A percentile compares a stretch with the other conserved stretches of the same genome.
Evolutionary conservation across 306 rosid genomes (phyloP).

Genomic region (Canavalia gladiata): DNA sequence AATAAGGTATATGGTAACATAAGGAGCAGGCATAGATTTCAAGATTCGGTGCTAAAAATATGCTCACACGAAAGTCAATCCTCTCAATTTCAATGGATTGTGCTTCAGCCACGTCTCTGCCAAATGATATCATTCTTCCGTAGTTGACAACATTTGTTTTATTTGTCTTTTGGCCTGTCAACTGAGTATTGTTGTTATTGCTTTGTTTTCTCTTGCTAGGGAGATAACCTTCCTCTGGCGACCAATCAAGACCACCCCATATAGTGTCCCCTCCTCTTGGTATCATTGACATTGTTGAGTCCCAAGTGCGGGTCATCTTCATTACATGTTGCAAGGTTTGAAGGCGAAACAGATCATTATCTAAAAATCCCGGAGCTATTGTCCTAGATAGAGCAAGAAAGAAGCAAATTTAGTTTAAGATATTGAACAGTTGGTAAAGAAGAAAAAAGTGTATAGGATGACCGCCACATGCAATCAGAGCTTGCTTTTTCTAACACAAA

Average conservation of each 20-base stretch:
- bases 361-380: conserved; percentile 81
- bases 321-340: conserved; percentile 87
- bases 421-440: conserved; percentile 13
- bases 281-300: conserved; percentile 92
- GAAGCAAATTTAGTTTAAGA: conserved; percentile 40
- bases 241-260: conserved; percentile 94
- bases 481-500: conserved; percentile 30
- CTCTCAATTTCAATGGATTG: conserved; percentile 66
- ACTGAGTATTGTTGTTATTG: conserved; percentile 42
- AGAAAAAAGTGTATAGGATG: neutral
- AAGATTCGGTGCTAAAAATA: conserved; percentile 20
- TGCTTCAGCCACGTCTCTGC: conserved; percentile 78
- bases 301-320: conserved; percentile 93
- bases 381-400: conserved; percentile 65
- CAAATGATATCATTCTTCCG: conserved; percentile 86
- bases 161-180: conserved; percentile 45
- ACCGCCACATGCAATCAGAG: conserved; percentile 18
- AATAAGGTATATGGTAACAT: conserved; percentile 2
- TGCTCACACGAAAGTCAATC: conserved; percentile 70
- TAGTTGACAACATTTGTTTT: conserved; percentile 58
- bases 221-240: conserved; percentile 74
- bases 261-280: conserved; percentile 88
- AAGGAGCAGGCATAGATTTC: conserved; percentile 34
- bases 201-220: conserved; percentile 59
- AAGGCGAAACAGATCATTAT: conserved; percentile 78